Base-by-base conservation (phyloP, 345 rosid species). In the Eucalyptus regnans region DNA sequence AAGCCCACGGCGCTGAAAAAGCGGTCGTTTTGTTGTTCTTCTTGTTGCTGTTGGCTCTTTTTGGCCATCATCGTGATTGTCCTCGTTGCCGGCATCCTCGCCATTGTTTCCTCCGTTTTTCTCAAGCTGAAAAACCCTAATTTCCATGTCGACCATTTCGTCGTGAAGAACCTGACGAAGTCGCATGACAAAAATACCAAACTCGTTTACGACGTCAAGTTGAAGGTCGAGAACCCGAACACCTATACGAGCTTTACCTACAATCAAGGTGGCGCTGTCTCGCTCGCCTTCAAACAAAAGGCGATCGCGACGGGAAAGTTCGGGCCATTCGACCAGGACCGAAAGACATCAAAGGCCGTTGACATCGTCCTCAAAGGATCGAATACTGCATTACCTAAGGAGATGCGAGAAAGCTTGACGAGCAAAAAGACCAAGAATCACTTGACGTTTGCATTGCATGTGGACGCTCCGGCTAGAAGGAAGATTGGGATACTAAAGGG, bases 161-260 rank as follows among this genome's bases (percentile, higher is more conserved):
- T 27, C 17, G 88, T 80, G 71, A 91, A 52, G 86, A 91, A 89
- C 33, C 31, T 79, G 60, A 84, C 80, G 43, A 50, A 56, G 50
- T 43, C 90, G 46, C 11, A 44, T 27, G 50, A n/a, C 60, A 48
- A 49, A 7, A 48, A 20, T 4, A 25, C 86, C 58, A 80, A 80
- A 25, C 50, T 31, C 71, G 76, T 11, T 3, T 92, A 88, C 23
- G 84, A 91, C 9, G 86, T 92, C 56, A 87, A 52, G 8, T 52
- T 96, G 62, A 88, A 88, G 87, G 91, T 90, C 6, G 56, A 91
- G 23, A 95, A 96, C 83, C 92, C 91, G 5, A 94, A 95, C 33
- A 84, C 62, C 3, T 91, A 89, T 20, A 68, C 92, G 87, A 90
- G 91, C 9, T 89, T 95, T 48, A 79, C n/a, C 49, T 93, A 93